These are phyloP conservation scores for Cladosporium sp. DNA, from an alignment of 2,329 filamentous ascomycete genomes.

Conservation along the genomic window DNA sequence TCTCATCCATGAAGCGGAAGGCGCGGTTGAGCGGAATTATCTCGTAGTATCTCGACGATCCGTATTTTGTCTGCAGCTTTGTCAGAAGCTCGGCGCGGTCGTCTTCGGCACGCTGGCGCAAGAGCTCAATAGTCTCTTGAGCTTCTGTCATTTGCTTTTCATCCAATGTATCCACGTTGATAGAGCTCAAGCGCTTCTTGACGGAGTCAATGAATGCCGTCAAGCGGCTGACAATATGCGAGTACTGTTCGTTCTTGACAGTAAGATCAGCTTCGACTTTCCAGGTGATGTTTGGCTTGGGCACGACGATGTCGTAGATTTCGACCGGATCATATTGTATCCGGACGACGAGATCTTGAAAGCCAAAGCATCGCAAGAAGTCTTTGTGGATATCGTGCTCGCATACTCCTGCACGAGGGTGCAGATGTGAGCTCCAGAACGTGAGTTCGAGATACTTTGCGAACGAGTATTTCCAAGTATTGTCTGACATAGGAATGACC, in stretches of 20 bases:
- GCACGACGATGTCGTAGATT: slow-evolving; percentile 90
- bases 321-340: slow-evolving; percentile 93
- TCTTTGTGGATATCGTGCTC: slow-evolving; percentile 90
- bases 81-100: slow-evolving; percentile 71
- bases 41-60: slow-evolving; percentile 93
- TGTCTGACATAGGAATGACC: slow-evolving; percentile 85
- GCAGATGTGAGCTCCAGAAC: slow-evolving; percentile 87
- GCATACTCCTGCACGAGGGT: slow-evolving; percentile 70
- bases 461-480: slow-evolving; percentile 97
- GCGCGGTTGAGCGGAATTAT: slow-evolving; percentile 89
- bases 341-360: slow-evolving; percentile 76
- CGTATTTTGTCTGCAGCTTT: slow-evolving; percentile 84
- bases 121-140: slow-evolving; percentile 71
- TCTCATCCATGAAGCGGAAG: slow-evolving; percentile 86
- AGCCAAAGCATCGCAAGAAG: slow-evolving; percentile 88
- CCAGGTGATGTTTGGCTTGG: slow-evolving; percentile 87
- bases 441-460: slow-evolving; percentile 97
- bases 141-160: slow-evolving; percentile 83
- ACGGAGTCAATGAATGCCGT: slow-evolving; percentile 85
- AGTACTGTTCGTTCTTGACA: slow-evolving; percentile 89
- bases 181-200: slow-evolving; percentile 75
- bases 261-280: slow-evolving; percentile 92
- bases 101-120: slow-evolving; percentile 76
- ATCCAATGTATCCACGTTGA: slow-evolving; percentile 85
- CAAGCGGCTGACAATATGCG: slow-evolving; percentile 74